phyloP scores from a whole-genome alignment of 2,329 filamentous ascomycete species.

The Myriosclerotinia curreyana region DNA sequence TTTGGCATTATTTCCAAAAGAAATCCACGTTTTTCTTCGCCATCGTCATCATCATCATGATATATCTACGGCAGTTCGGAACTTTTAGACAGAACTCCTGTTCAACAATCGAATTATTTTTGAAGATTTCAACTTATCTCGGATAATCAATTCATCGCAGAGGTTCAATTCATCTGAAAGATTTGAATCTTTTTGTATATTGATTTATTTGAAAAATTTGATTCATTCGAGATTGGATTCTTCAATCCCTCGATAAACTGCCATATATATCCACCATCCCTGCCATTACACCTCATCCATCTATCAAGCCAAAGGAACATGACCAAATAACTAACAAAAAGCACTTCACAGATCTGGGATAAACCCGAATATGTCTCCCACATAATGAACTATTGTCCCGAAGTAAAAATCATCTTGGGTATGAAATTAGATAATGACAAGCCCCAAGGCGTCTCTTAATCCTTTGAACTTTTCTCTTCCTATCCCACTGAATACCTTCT shows the following conservation, averaged over 20 bases:
- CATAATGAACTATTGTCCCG: constrained; percentile 56
- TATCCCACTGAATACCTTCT: background rate
- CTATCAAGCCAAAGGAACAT: background rate
- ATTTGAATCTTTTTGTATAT: no score
- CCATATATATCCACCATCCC: background rate
- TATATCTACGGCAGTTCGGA: no score
- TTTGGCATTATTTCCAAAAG: background rate
- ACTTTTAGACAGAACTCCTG: no score
- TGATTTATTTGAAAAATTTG: no score
- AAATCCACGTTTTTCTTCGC: no score
- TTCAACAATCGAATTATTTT: no score
- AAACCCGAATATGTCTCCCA: constrained; percentile 44
- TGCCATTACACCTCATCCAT: no score
- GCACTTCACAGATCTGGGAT: constrained; percentile 48
- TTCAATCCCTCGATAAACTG: no score
- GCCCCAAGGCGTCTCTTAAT: constrained; percentile 12
- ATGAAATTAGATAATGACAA: constrained; percentile 49
- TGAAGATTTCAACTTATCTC: no score
- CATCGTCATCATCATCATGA: background rate
- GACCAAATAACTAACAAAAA: constrained; percentile 21
- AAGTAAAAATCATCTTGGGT: constrained; percentile 53
- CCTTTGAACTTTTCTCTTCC: background rate
- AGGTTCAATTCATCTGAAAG: no score
- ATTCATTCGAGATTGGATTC: no score
- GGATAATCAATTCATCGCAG: no score